A percentile compares a stretch with the other conserved stretches of the same genome.
Evolutionary conservation across 2,329 filamentous ascomycete species (phyloP).

Genomic region (Stagonosporopsis cucurbitacearum): DNA sequence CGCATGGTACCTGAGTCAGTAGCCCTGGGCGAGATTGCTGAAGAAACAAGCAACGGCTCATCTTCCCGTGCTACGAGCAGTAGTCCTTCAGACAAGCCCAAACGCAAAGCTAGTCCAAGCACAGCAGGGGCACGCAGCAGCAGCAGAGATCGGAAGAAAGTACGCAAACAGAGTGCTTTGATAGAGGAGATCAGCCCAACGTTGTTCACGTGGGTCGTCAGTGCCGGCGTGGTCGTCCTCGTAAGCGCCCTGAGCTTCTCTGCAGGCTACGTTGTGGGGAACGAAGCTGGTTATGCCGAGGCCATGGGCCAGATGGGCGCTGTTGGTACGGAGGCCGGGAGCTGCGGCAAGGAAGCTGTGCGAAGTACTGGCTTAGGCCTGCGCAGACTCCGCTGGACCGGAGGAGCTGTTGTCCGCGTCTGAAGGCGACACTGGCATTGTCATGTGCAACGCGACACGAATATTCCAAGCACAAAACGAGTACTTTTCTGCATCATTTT

Average conservation of each 20-base stretch:
- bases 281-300: conserved; percentile 64
- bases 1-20: conserved; percentile 67
- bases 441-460: neutral
- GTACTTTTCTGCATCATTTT: neutral
- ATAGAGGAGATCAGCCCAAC: conserved; percentile 62
- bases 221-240: conserved; percentile 68
- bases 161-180: conserved; percentile 42
- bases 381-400: conserved; percentile 42
- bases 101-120: conserved; percentile 53
- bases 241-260: conserved; percentile 70
- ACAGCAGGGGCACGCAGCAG: conserved; percentile 45
- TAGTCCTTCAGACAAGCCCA: conserved; percentile 48
- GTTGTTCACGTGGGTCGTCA: conserved; percentile 70
- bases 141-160: conserved; percentile 57
- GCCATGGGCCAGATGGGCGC: conserved; percentile 43
- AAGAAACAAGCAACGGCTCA: conserved; percentile 36
- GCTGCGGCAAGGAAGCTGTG: conserved; percentile 45
- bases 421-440: neutral
- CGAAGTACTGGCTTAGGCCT: conserved; percentile 40
- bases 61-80: conserved; percentile 39
- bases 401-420: conserved; percentile 28
- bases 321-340: conserved; percentile 38
- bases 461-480: conserved; percentile 3
- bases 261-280: conserved; percentile 67
- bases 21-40: conserved; percentile 55